Base-by-base conservation (phyloP, 2,329 filamentous ascomycete species). In the Fusarium anthophilum region DNA sequence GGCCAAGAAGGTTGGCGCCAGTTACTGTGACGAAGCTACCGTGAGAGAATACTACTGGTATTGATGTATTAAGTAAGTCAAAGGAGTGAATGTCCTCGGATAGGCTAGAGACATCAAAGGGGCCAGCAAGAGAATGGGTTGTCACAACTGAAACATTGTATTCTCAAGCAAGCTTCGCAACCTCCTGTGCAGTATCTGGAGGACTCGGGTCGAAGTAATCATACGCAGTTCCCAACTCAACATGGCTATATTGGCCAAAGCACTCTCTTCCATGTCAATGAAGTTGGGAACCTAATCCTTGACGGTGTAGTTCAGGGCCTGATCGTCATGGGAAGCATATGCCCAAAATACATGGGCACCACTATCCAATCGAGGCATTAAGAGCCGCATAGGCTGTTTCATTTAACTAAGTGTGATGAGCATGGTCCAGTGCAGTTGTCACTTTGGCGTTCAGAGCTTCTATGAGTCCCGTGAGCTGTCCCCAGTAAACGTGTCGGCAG, bases 381-480 rank as follows among this genome's bases (percentile, higher is more conserved):
- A 88, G 76, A 1, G 86, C 86, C 0, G 87, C 85, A 28, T 83
- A 80, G 0, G 84, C 77, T 1, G 82, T 83, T 2, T 82, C 82
- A 15, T 82, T 79, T 2, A 81, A 84, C 82, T 83, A 87, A 0
- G 82, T 87, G 35, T 86, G 82, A 41, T 87, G 86, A 2, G 87
- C 87, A 55, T 89, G 87, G 62, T 90, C 88, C 1, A 90, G 80
- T 0, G 83, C 82, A 0, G 86, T 87, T 1, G 87, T 90, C 15
- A 88, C 87, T 9, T 88, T 87, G 0, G 85, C 86, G 37, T 88
- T 85, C n/a, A 89, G 74, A 1, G 84, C 82, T 67, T 90, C 88
- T 5, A 87, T 83, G 4, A 88, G 76, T 2, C 87, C 87, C 0
- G 83, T 79, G 0, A 88, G 80, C 51, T 87, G 84, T 13, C 85